These are phyloP conservation scores for Polytrichum formosum DNA, from an alignment of 225 moss, liverwort and hornwort genomes.

Conservation along the genomic window DNA sequence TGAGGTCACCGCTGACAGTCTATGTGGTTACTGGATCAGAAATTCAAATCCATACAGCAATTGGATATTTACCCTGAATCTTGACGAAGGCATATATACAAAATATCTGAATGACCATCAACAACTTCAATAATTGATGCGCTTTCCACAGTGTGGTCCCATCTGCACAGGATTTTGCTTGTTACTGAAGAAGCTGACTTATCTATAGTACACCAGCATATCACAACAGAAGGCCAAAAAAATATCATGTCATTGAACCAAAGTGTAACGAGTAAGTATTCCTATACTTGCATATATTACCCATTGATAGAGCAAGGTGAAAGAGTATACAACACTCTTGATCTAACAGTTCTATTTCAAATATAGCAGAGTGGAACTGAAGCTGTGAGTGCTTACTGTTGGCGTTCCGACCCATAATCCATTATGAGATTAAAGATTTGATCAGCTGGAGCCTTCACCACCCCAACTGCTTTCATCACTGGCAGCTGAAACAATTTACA, in stretches of 20 bases:
- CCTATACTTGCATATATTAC: too few species aligned
- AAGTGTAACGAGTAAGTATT: too few species aligned
- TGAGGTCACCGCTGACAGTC: too few species aligned
- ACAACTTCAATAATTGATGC: slow-evolving; percentile 56
- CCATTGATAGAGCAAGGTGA: too few species aligned
- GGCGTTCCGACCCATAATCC: slow-evolving; percentile 64
- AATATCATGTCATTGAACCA: too few species aligned
- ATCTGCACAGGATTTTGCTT: slow-evolving; percentile 27
- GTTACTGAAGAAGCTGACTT: too few species aligned
- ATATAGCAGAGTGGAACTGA: not conserved
- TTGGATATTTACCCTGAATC: slow-evolving; percentile 49
- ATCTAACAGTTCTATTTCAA: not conserved
- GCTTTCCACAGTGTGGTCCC: slow-evolving; percentile 67
- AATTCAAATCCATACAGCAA: too few species aligned
- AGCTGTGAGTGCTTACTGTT: slow-evolving; percentile 47
- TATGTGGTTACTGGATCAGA: too few species aligned
- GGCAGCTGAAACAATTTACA: slow-evolving; percentile 47
- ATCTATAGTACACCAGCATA: too few species aligned
- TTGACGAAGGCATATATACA: slow-evolving; percentile 62
- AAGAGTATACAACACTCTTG: too few species aligned
- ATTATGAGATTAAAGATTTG: slow-evolving; percentile 72
- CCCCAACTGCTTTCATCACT: slow-evolving; percentile 76
- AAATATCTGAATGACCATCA: slow-evolving; percentile 71
- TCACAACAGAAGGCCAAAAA: too few species aligned
- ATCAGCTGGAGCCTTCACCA: slow-evolving; percentile 73